phyloP scores from a whole-genome alignment of 371 early-diverging fungal species.

The Mortierella sp. region DNA sequence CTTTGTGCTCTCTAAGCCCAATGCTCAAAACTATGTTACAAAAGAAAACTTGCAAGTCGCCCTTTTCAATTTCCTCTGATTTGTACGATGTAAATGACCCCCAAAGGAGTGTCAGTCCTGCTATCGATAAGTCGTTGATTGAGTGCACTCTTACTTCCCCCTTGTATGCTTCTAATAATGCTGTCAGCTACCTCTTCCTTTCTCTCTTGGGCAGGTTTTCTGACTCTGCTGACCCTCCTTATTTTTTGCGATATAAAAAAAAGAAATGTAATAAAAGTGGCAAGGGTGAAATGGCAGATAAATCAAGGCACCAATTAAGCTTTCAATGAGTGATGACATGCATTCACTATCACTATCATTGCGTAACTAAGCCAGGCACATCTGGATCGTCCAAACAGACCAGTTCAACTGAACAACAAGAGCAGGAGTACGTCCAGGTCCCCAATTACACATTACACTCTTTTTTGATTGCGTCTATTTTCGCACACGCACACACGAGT shows the following conservation, averaged over 20 bases:
- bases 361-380: neutral
- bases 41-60: too few relatives aligned
- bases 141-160: neutral
- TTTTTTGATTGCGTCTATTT: constrained; percentile 1
- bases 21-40: neutral
- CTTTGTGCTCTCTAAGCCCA: constrained; percentile 4
- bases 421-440: neutral
- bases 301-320: constrained; percentile 12
- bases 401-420: too few relatives aligned
- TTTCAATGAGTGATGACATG: constrained; percentile 4
- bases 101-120: neutral
- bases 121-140: constrained; percentile 6
- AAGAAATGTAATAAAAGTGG: neutral
- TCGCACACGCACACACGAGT: neutral
- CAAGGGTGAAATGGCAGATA: neutral
- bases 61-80: neutral
- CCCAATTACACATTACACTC: neutral
- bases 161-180: neutral
- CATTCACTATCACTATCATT: constrained; percentile 3
- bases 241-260: too few relatives aligned
- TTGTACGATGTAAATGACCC: neutral
- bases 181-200: neutral
- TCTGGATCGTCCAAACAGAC: constrained; percentile 4
- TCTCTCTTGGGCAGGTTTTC: neutral
- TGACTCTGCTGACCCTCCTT: constrained; percentile 3